phyloP scores from a whole-genome alignment of 345 rosid genomes.

The Camelina sativa region DNA sequence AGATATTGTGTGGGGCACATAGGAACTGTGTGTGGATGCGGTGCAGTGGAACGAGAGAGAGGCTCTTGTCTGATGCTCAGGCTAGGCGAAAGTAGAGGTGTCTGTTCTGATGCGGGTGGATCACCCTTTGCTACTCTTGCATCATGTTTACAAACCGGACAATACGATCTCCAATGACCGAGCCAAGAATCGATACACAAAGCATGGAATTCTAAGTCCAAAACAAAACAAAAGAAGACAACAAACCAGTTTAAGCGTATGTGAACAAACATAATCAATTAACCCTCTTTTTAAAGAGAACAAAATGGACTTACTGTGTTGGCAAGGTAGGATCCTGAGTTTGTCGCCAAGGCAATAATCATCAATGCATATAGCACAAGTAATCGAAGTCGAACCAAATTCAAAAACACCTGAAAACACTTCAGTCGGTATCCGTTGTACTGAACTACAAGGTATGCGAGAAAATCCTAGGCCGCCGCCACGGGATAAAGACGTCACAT shows the following conservation, averaged over 20 bases:
- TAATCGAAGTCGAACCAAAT: slow-evolving; percentile 69
- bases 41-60: not conserved
- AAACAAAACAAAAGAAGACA: no score
- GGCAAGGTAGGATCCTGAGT: slow-evolving; percentile 77
- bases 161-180: slow-evolving; percentile 78
- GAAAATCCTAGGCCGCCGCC: slow-evolving; percentile 54
- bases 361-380: slow-evolving; percentile 86
- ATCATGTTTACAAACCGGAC: slow-evolving; percentile 84
- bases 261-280: not conserved
- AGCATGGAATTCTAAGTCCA: slow-evolving; percentile 63
- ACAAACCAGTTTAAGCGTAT: not conserved
- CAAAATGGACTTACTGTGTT: slow-evolving; percentile 63
- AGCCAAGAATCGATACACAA: slow-evolving; percentile 85
- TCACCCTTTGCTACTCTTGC: slow-evolving; percentile 61
- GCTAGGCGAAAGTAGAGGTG: slow-evolving; percentile 68
- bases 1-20: not conserved
- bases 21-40: not conserved
- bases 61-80: slow-evolving; percentile 21
- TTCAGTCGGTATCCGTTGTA: slow-evolving; percentile 76
- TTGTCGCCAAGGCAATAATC: slow-evolving; percentile 80
- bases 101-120: slow-evolving; percentile 69
- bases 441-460: slow-evolving; percentile 68
- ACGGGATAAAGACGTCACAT: not conserved
- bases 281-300: not conserved
- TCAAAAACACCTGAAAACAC: slow-evolving; percentile 67